These are phyloP conservation scores for Typha latifolia DNA, from an alignment of 176 grass and related monocot genomes.

Conservation along the genomic window DNA sequence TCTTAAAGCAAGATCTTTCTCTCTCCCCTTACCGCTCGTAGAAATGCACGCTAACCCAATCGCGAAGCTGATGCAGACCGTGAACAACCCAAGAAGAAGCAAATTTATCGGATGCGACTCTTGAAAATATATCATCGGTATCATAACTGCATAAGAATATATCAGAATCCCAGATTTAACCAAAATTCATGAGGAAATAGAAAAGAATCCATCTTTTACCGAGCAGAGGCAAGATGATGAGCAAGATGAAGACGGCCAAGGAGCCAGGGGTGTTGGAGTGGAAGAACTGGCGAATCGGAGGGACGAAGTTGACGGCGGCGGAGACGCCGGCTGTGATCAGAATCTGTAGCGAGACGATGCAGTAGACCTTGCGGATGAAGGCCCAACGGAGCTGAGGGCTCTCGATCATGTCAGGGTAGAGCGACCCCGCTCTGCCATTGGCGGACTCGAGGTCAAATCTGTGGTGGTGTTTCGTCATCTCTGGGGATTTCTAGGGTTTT, in stretches of 20 bases:
- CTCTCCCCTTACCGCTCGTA: not conserved
- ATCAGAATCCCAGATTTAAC: not conserved
- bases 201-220: slow-evolving; percentile 20
- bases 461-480: not conserved
- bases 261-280: slow-evolving; percentile 21
- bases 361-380: slow-evolving; percentile 75
- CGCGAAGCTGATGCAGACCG: slow-evolving; percentile 31
- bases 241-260: slow-evolving; percentile 31
- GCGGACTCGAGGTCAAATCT: slow-evolving; percentile 23
- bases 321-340: slow-evolving; percentile 36
- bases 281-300: slow-evolving; percentile 37
- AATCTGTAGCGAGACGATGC: slow-evolving; percentile 39
- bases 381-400: slow-evolving; percentile 58
- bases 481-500: not conserved
- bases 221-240: slow-evolving; percentile 35
- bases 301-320: slow-evolving; percentile 26
- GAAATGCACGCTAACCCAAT: slow-evolving; percentile 33
- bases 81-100: slow-evolving; percentile 39
- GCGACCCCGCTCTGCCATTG: not conserved
- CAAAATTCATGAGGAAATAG: not conserved
- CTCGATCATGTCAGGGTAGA: slow-evolving; percentile 50
- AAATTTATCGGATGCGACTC: slow-evolving; percentile 41
- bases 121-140: slow-evolving; percentile 38
- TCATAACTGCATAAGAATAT: slow-evolving; percentile 14
- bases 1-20: not conserved